Percentiles rank a stretch among this genome's conserved stretches.
These are phyloP conservation scores for Coffea canephora DNA, from an alignment of 257 asterid species.

Conservation along the genomic window DNA sequence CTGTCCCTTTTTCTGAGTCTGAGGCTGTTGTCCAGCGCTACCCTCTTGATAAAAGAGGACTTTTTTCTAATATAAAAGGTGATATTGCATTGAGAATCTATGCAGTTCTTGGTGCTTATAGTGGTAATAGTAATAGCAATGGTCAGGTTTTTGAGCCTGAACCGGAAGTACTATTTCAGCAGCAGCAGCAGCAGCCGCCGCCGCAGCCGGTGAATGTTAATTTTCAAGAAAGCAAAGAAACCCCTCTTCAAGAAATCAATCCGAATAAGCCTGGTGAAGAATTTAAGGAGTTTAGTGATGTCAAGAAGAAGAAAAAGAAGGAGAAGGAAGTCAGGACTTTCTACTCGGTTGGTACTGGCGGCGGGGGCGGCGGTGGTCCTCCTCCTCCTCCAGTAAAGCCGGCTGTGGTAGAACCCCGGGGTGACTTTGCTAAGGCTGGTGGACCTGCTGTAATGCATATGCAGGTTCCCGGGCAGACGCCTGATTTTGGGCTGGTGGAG, in stretches of 20 bases:
- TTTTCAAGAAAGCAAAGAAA: constrained; percentile 23
- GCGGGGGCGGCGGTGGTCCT: constrained; percentile 38
- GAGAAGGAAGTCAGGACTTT: constrained; percentile 57
- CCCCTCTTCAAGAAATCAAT: constrained; percentile 38
- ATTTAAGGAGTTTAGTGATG: constrained; percentile 36
- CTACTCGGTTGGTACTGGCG: constrained; percentile 47
- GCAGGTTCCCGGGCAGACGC: constrained; percentile 57
- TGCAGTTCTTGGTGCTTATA: constrained; percentile 27
- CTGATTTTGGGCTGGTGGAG: constrained; percentile 80
- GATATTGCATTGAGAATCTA: constrained; percentile 61
- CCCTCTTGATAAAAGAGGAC: constrained; percentile 88
- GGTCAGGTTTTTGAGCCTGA: constrained; percentile 14
- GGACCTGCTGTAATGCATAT: constrained; percentile 53
- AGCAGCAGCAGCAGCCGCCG: constrained; percentile 8
- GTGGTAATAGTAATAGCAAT: background rate
- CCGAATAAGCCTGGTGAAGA: constrained; percentile 39
- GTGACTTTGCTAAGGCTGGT: constrained; percentile 45
- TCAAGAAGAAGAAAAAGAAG: constrained; percentile 51
- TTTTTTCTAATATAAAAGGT: constrained; percentile 77
- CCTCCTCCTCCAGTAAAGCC: constrained; percentile 40
- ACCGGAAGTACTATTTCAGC: constrained; percentile 6
- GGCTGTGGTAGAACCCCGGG: constrained; percentile 31
- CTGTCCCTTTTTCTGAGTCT: constrained; percentile 54
- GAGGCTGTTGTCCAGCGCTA: constrained; percentile 61
- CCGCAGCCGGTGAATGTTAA: constrained; percentile 25